Base-by-base conservation (phyloP, 441 rosid genomes). In the Jatropha multifida region DNA sequence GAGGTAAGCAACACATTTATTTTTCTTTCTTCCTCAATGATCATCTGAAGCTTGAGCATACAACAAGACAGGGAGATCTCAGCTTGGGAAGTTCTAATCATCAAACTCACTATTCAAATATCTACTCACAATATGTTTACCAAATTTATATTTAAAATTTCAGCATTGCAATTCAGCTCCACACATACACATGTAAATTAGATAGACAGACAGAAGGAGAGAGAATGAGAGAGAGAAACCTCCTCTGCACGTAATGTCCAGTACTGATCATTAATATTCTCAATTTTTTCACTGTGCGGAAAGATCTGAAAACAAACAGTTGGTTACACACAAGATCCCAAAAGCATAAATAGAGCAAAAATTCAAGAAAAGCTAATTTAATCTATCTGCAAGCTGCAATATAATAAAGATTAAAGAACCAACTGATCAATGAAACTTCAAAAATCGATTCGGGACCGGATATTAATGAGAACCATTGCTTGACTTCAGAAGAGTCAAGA, bases 241-340 rank as follows among this genome's bases (percentile, higher is more conserved):
- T 96, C 99, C 77, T 96, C 99, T 61, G 98, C 98, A 27, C 99
- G 98, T 72, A 96, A 79, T 44, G 98, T 96, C 98, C 99, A 96
- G 81, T 96, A 92, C 79, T 96, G 98, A 77, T 96, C 99, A 87
- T 96, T 96, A 65, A 96, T 96, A 76, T 94, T 96, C 87, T 96
- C 98, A 77, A 96, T 96, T 82, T 84, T 92, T 79, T 92, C 99
- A 75, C 70, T 81, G 68, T 77, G 85, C 5, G 97, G 89, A 80
- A 94, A 96, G 71, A 91, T 91, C 98, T 96, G 92, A 77, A 86
- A 79, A 72, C 65, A 78, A 13, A 62, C 32, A 51, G 38, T 20
- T 52, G 62, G 71, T 73, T 59, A 68, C n/a, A 70, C 9, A 70
- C 41, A 69, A 64, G 49, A 75, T 2, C 52, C 13, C 10, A 40